Conservation (phyloP, 2,329 filamentous ascomycete genomes). For the Didymella exigua region DNA sequence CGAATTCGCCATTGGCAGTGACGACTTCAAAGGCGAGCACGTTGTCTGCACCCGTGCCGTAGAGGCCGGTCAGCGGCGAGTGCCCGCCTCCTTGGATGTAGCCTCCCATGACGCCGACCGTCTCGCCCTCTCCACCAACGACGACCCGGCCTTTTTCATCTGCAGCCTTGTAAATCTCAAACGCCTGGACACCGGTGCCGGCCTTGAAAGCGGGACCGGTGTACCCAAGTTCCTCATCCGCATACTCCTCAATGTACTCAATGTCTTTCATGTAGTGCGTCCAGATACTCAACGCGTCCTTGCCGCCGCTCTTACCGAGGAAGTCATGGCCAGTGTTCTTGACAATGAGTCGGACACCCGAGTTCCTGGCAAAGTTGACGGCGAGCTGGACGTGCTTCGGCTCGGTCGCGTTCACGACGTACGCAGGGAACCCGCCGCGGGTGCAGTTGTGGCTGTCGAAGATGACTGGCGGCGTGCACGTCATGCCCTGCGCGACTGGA, state of each 20-base stretch:
- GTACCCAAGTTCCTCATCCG: constrained; percentile 42
- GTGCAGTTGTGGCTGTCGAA: constrained; percentile 45
- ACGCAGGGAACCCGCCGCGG: constrained; percentile 44
- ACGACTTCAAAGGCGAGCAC: constrained; percentile 44
- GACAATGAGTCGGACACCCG: constrained; percentile 39
- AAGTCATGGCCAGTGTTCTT: constrained; percentile 49
- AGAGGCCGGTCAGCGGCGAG: constrained; percentile 57
- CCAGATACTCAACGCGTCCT: constrained; percentile 46
- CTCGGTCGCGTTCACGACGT: constrained; percentile 45
- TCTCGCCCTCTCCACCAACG: constrained; percentile 58
- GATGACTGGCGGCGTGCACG: constrained; percentile 43
- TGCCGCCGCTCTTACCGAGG: constrained; percentile 43
- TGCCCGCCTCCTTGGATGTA: constrained; percentile 59
- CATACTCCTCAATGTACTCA: constrained; percentile 42
- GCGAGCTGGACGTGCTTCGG: constrained; percentile 45
- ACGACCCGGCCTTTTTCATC: constrained; percentile 55
- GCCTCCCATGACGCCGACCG: constrained; percentile 57
- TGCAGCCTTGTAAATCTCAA: constrained; percentile 60
- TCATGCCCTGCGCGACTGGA: constrained; percentile 47
- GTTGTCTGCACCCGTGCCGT: constrained; percentile 48
- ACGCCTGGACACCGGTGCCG: constrained; percentile 60
- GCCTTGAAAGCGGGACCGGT: constrained; percentile 60
- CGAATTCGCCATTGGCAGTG: constrained; percentile 39
- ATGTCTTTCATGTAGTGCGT: constrained; percentile 46
- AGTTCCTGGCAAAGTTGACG: constrained; percentile 45